These are phyloP conservation scores for Plenodomus biglobosus DNA, from an alignment of 2,329 filamentous ascomycete species.

Conservation along the genomic window DNA sequence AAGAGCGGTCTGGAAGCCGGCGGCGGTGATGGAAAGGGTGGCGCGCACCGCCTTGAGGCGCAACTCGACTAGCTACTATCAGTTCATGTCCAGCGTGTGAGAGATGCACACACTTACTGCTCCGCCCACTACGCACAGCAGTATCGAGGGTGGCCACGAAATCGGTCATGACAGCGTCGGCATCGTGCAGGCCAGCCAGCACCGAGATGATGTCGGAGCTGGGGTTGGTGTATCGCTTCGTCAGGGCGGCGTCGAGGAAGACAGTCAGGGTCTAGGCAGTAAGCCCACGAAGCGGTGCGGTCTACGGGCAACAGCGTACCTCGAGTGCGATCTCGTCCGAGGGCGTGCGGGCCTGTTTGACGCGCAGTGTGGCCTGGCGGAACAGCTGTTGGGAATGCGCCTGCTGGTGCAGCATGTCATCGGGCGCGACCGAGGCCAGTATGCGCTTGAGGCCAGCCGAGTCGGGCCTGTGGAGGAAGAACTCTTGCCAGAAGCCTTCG, in stretches of 20 bases:
- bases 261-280: slow-evolving; percentile 76
- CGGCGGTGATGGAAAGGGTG: slow-evolving; percentile 80
- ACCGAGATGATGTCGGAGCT: slow-evolving; percentile 93
- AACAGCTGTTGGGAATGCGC: slow-evolving; percentile 78
- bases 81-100: slow-evolving; percentile 2
- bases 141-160: slow-evolving; percentile 81
- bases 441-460: slow-evolving; percentile 66
- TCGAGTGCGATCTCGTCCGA: slow-evolving; percentile 80
- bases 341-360: slow-evolving; percentile 62
- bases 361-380: slow-evolving; percentile 66
- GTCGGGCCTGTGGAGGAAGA: slow-evolving; percentile 88
- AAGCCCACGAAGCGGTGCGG: slow-evolving; percentile 41
- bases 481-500: slow-evolving; percentile 94
- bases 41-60: slow-evolving; percentile 79
- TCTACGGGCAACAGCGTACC: slow-evolving; percentile 56
- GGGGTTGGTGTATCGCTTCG: slow-evolving; percentile 91
- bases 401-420: slow-evolving; percentile 76
- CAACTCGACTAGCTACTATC: slow-evolving; percentile 62
- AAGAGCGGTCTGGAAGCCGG: slow-evolving; percentile 93
- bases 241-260: slow-evolving; percentile 78
- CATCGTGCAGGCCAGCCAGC: slow-evolving; percentile 82
- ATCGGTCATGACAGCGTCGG: slow-evolving; percentile 83
- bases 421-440: slow-evolving; percentile 69
- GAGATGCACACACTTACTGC: slow-evolving; percentile 55
- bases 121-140: slow-evolving; percentile 76